Conservation (phyloP, 257 asterid genomes). For the Solanum lignicaule region DNA sequence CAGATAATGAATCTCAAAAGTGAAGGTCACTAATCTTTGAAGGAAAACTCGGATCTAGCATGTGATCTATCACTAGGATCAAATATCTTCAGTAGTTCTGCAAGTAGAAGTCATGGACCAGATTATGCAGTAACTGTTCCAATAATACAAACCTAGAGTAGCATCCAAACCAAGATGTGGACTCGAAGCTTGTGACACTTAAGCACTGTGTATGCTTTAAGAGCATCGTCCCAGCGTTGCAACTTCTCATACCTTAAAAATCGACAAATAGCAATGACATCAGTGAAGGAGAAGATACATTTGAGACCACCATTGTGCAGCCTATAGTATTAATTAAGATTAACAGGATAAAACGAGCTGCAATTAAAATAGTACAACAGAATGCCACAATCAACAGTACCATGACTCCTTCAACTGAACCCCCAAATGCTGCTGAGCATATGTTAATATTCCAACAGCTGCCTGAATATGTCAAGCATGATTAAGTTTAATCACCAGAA, state of each 20-base stretch:
- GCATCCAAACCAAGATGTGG: constrained; percentile 79
- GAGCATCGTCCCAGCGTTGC: constrained; percentile 98
- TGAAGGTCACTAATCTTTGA: background rate
- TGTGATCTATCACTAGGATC: background rate
- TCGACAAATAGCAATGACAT: background rate
- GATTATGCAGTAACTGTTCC: constrained; percentile 2
- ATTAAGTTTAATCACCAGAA: background rate
- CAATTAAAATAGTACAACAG: background rate
- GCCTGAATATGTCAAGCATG: constrained; percentile 43
- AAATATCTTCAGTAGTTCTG: background rate
- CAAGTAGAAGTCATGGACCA: background rate
- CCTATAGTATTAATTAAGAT: background rate
- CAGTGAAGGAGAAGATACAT: background rate
- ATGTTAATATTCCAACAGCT: constrained; percentile 92
- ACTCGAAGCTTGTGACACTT: constrained; percentile 70
- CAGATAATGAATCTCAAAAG: background rate
- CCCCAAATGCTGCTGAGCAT: constrained; percentile 49
- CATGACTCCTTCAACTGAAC: constrained; percentile 85
- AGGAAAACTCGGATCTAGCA: background rate
- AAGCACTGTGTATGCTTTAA: constrained; percentile 91
- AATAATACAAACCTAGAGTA: constrained; percentile 64
- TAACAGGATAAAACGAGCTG: background rate
- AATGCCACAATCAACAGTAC: constrained; percentile 26
- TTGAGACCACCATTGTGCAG: background rate
- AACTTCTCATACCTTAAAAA: constrained; percentile 77